phyloP scores from a whole-genome alignment of 2,329 filamentous ascomycete species.

The Pseudohalonectria lignicola region DNA sequence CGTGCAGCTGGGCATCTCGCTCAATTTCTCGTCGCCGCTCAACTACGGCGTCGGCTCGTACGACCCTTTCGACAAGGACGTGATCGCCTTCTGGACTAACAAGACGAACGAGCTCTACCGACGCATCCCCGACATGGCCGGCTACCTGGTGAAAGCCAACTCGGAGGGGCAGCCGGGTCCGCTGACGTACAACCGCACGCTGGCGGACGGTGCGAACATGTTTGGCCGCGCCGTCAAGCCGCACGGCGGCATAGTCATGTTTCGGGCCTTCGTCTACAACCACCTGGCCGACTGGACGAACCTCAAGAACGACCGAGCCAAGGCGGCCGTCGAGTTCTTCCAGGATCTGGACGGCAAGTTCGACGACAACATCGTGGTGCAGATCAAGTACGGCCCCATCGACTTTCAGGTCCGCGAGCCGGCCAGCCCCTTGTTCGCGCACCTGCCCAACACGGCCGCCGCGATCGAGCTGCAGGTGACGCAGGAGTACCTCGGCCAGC shows the following conservation, averaged over 20 bases:
- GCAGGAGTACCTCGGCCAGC: constrained; percentile 63
- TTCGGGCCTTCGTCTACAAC: constrained; percentile 63
- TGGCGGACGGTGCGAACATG: constrained; percentile 57
- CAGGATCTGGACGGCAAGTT: constrained; percentile 52
- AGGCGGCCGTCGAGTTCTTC: constrained; percentile 59
- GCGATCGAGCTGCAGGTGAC: constrained; percentile 57
- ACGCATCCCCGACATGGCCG: constrained; percentile 54
- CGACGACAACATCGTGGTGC: constrained; percentile 58
- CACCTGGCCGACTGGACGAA: constrained; percentile 40
- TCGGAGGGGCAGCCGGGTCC: constrained; percentile 64
- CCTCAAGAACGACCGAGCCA: constrained; percentile 59
- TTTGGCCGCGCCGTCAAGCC: constrained; percentile 49
- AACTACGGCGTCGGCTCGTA: constrained; percentile 46
- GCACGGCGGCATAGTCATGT: constrained; percentile 51
- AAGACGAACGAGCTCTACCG: constrained; percentile 48
- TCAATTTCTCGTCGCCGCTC: constrained; percentile 58
- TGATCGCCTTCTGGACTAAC: constrained; percentile 52
- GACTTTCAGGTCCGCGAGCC: constrained; percentile 66
- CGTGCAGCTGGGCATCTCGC: constrained; percentile 51
- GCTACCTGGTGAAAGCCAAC: constrained; percentile 61
- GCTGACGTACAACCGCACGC: constrained; percentile 56
- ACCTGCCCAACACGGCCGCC: constrained; percentile 28
- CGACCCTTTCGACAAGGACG: constrained; percentile 50
- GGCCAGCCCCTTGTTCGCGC: constrained; percentile 50
- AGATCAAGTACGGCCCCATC: constrained; percentile 66